Evolutionary conservation across 2,329 filamentous ascomycete genomes (phyloP), one percentile per base, ranked within the genome.

Genomic region (Sclerotinia subarctica): DNA sequence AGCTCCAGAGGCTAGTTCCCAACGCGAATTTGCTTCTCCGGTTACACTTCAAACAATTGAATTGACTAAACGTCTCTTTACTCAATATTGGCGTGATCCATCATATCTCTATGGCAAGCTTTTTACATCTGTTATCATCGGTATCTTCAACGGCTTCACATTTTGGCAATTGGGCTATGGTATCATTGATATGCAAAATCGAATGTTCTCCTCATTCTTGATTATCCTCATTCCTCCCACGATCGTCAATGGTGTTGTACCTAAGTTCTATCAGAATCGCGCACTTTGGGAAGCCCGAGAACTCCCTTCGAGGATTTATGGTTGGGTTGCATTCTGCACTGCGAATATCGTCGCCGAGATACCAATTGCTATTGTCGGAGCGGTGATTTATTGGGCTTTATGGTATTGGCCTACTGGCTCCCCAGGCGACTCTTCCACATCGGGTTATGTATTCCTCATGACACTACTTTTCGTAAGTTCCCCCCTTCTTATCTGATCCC

Each of bases 401-500:
- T 94, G 90, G 90, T 94, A 94, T 79, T 94, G 85, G 77, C 86
- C 90, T 0, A 85, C 88, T 0, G 91, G 92, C 0, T 81, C 94
- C 1, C 90, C 91, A 0, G 83, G 83, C 0, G 86, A 90, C 69
- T 84, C 86, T 46, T 83, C 83, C 1, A 86, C 86, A 0, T 85
- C 90, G 0, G 92, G 91, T 17, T 94, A 94, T 77, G 85, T 89
- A 21, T 94, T 90, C 80, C 79, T 94, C 35, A 93, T 95, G 89
- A 86, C 86, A 0, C 80, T 94, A 74, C 83, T 94, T 0, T 93
- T 93, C 80, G 72, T 73, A 69, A 69, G 73, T 70, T 8, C 3
- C 5, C 38, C 8, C 17, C 38, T 46, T 59, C 1, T 24, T 17
- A 19, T 42, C 7, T 5, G 49, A 10, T 42, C 51, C 24, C 54